phyloP scores from a whole-genome alignment of 768 basidiomycete species.

The Erythrobasidium yunnanense region DNA sequence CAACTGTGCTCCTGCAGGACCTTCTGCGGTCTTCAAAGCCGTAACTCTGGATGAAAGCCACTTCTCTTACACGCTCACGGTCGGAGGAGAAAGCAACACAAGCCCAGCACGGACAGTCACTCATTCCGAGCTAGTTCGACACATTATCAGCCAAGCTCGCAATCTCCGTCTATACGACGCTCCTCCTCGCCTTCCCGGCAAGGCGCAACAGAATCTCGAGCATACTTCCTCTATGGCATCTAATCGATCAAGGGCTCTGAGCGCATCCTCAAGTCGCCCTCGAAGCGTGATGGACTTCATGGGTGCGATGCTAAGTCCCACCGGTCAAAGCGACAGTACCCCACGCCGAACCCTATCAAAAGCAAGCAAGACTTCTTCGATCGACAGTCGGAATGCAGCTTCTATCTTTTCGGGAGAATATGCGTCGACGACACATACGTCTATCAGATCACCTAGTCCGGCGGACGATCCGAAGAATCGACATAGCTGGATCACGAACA shows the following conservation, averaged over 20 bases:
- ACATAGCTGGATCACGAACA: no score
- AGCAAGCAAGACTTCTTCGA: constrained; percentile 10
- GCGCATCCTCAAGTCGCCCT: constrained; percentile 19
- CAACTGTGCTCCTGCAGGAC: background rate
- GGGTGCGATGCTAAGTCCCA: constrained; percentile 15
- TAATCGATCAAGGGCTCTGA: background rate
- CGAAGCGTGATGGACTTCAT: constrained; percentile 19
- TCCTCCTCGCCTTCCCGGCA: background rate
- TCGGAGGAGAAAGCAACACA: background rate
- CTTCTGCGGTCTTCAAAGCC: constrained; percentile 1
- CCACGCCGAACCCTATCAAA: constrained; percentile 22
- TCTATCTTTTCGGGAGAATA: constrained; percentile 18
- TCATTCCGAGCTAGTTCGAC: background rate
- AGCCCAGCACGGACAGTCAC: background rate
- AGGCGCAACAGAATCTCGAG: background rate
- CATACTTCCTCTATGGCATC: background rate
- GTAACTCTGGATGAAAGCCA: background rate
- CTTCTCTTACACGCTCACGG: background rate
- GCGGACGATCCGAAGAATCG: background rate
- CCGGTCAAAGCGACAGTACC: background rate
- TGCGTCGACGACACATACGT: constrained; percentile 21
- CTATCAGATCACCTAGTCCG: background rate
- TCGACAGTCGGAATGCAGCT: constrained; percentile 7
- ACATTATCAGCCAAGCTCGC: background rate
- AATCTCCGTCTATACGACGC: constrained; percentile 2